A percentile compares a stretch with the other conserved stretches of the same genome.
These are phyloP conservation scores for Coniochaeta sp. DNA, from an alignment of 2,329 filamentous ascomycete genomes.

Conservation along the genomic window DNA sequence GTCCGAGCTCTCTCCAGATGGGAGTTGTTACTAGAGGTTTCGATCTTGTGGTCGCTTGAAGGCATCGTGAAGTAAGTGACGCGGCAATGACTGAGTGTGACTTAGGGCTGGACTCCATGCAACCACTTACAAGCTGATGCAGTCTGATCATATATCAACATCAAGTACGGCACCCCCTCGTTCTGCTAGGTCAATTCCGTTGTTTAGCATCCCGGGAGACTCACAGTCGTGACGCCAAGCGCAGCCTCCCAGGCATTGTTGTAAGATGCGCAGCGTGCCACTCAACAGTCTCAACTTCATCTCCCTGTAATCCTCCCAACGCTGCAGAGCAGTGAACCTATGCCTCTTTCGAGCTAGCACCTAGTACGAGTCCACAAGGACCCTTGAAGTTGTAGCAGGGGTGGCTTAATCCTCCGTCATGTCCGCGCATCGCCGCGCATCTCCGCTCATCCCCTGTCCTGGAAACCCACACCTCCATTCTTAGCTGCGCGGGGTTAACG, in stretches of 20 bases:
- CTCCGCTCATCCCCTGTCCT: not conserved
- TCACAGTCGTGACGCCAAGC: too few relatives aligned
- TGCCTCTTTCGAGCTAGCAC: too few relatives aligned
- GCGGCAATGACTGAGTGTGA: not conserved
- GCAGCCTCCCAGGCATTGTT: not conserved
- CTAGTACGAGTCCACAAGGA: too few relatives aligned
- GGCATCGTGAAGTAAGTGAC: not conserved
- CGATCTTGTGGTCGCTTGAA: not conserved
- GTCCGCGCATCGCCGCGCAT: not conserved
- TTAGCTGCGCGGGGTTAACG: not conserved
- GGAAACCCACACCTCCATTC: not conserved
- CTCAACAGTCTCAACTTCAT: too few relatives aligned
- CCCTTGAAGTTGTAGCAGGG: not conserved
- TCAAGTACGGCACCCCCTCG: not conserved
- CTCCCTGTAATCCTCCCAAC: not conserved
- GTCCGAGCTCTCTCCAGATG: not conserved
- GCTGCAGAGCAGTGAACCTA: too few relatives aligned
- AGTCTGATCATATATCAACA: conserved; percentile 2
- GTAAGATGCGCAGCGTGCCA: not conserved
- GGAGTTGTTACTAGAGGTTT: not conserved
- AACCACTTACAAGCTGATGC: not conserved
- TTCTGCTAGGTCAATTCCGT: not conserved
- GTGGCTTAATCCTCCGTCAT: not conserved
- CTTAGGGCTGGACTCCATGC: not conserved
- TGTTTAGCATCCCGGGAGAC: too few relatives aligned